Evolutionary conservation across 2,329 filamentous ascomycete genomes (phyloP), one percentile per base, ranked within the genome.

Genomic region (Neophaeococcomyces mojaviensis): DNA sequence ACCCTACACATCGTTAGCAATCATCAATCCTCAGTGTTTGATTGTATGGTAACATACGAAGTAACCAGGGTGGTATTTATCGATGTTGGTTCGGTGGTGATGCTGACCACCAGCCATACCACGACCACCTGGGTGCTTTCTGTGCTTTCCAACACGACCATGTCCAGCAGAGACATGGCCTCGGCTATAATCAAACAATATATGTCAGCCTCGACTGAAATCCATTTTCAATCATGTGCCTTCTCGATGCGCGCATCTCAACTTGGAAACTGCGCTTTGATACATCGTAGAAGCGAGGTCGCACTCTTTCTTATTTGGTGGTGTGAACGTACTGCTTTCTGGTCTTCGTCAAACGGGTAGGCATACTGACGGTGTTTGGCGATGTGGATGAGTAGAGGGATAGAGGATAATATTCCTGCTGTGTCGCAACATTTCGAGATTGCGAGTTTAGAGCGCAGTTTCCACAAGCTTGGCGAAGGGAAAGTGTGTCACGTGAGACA

Each of bases 41-140:
- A 19, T 7, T 24, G 34, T 15, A n/a, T 37, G 31, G n/a, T 24
- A 22, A 46, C 33, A 9, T 76, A 88, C 88, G 75, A 96, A 97
- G 86, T 97, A 97, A 88, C 92, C 92, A 55, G 90, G 88, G 69
- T 94, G 87, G 83, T 90, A 88, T 76, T 90, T 89, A 72, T 87
- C 84, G 65, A 88, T 76, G 77, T 94, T 94, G 67, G 87, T 94
- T 61, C 87, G 76, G 82, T 94, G 88, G 78, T 98, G 92, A 79
- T 98, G 92, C 78, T 96, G 88, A 81, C 89, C 90, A 94, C 92
- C 90, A 71, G 92, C 92, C 76, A 86, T 86, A 82, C 81, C 80
- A 68, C 80, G 79, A 78, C 78, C 81, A 80, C 81, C 80, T 66
- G 81, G 81, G 65, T 82, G 78, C 84, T 98, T 97, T 70, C 92